phyloP scores from a whole-genome alignment of 148 eudicot species.

The Salicornia ramosissima region DNA sequence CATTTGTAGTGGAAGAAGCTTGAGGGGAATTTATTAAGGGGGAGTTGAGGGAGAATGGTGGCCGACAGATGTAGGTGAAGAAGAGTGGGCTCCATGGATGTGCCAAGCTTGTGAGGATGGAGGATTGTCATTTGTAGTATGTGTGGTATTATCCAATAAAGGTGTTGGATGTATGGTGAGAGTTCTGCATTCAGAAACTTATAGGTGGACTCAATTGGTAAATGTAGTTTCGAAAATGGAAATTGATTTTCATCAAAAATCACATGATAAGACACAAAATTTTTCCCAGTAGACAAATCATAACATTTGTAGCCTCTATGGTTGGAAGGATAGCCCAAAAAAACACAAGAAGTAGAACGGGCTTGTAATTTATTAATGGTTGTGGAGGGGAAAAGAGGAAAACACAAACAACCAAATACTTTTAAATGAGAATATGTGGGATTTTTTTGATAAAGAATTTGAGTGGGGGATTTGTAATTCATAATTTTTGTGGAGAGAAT shows the following conservation, averaged over 20 bases:
- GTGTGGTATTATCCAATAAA: too few species aligned
- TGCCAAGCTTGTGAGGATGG: too few species aligned
- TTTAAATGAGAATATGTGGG: background rate
- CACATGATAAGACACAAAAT: background rate
- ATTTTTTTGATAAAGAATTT: background rate
- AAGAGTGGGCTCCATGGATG: too few species aligned
- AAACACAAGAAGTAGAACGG: background rate
- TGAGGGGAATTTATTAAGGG: too few species aligned
- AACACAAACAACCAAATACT: background rate
- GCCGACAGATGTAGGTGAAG: too few species aligned
- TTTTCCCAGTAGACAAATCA: background rate
- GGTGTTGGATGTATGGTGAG: too few species aligned
- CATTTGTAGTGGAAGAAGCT: too few species aligned
- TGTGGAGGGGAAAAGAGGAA: background rate
- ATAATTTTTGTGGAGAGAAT: background rate
- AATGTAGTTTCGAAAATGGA: background rate
- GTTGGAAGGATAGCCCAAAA: background rate
- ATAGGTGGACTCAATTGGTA: background rate
- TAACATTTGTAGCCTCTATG: background rate
- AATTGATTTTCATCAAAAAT: background rate
- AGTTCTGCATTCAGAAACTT: background rate
- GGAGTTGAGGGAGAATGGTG: too few species aligned
- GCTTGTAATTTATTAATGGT: background rate
- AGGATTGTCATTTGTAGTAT: too few species aligned
- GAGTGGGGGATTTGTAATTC: background rate